Base-by-base conservation (phyloP, 805 yeast genomes). In the Isabelozyma gotoi region DNA sequence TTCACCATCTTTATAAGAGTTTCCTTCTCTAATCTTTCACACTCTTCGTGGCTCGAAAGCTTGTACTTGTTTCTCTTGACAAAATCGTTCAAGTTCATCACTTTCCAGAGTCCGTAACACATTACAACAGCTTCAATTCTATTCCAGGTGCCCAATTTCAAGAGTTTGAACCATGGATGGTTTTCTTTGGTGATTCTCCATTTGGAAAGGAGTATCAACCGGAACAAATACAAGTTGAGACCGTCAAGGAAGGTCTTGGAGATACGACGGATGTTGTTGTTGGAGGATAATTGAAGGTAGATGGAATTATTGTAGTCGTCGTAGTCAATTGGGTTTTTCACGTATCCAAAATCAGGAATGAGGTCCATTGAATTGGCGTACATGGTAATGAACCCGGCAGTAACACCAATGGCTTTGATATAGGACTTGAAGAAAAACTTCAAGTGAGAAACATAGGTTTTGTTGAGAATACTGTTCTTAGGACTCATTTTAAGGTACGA, bases 101-200 rank as follows among this genome's bases (percentile, higher is more conserved):
- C 43, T 39, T 67, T 67, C 52, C 56, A 69, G 12, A 66, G 53
- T 4, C 73, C 71, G 32, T 55, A 53, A 44, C 71, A 62, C 65
- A 68, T 63, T 12, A 65, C 40, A 10, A 56, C 42, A 2, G 67
- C 51, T 50, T 71, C 75, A 20, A 67, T 36, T 17, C 56, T 49
- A 33, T 53, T 56, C 73, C 74, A 70, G 10, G 59, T 52, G 14
- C 49, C 53, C 15, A 59, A 42, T 20, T 52, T 56, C 21, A 68
- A 43, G 15, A 46, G 11, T 27, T 50, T 57, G 48, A 70, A 64
- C 45, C 53, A 49, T 0, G 71, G 72, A 45, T 66, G 71, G 52
- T 65, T 63, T 17, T 66, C 73, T 50, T 69, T 70, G 27, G 57
- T 44, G 27, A 67, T 67, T 33, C 76, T 57, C 76, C 76, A 71